A percentile compares a stretch with the other conserved stretches of the same genome.
These are phyloP conservation scores for Globisporangium paddicum DNA, from an alignment of 352 stramenopile genomes.

Conservation along the genomic window DNA sequence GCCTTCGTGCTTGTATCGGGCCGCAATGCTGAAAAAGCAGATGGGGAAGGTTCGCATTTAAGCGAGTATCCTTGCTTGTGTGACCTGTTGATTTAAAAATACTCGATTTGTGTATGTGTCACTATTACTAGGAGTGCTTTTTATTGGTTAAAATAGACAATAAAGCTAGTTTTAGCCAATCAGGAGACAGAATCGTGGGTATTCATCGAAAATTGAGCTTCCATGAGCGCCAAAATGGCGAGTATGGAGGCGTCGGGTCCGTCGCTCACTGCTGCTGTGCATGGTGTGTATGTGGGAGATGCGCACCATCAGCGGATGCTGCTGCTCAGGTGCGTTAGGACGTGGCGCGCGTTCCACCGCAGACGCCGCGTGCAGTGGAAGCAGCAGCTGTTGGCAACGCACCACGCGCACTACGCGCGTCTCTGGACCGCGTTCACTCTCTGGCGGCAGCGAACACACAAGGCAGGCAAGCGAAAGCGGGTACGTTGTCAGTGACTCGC, in stretches of 20 bases:
- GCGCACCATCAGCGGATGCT: not conserved
- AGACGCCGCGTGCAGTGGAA: conserved; percentile 6
- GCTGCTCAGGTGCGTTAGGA: not conserved
- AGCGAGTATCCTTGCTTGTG: not conserved
- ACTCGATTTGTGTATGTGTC: not conserved
- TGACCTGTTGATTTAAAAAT: not conserved
- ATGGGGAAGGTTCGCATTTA: not conserved
- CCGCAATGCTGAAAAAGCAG: conserved; percentile 21
- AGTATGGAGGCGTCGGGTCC: not conserved
- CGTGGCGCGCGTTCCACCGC: not conserved
- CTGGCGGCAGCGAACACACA: not conserved
- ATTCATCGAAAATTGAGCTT: too few relatives aligned
- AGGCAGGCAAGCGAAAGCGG: conserved; percentile 3
- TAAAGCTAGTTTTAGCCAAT: too few relatives aligned
- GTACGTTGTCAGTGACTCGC: not conserved
- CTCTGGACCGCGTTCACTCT: conserved; percentile 7
- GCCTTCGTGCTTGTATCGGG: conserved; percentile 23
- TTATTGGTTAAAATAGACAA: too few relatives aligned
- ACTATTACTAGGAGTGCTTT: too few relatives aligned
- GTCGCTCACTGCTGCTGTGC: not conserved
- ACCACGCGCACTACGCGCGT: conserved; percentile 9
- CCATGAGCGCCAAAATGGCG: not conserved
- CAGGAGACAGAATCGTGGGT: too few relatives aligned
- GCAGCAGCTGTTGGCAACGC: conserved; percentile 10
- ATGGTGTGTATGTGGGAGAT: not conserved